Evolutionary conservation across 345 rosid species (phyloP).

Genomic region (Arabidopsis thaliana): TAIR10.1 NC_003071.7:19147001-19147500

Average conservation of each 20-base stretch:
- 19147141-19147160: conserved; percentile 7
- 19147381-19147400: neutral
- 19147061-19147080: neutral
- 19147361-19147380: neutral
- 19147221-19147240: conserved; percentile 25
- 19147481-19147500: neutral
- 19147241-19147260: neutral
- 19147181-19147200: neutral
- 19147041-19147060: neutral
- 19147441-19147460: neutral
- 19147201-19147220: conserved; percentile 8
- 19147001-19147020: neutral
- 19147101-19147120: neutral
- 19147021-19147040: neutral
- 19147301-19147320: conserved; percentile 24
- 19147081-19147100: neutral
- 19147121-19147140: conserved; percentile 5
- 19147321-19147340: neutral
- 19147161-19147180: neutral
- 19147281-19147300: neutral
- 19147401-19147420: neutral
- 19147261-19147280: conserved; percentile 1
- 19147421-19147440: neutral
- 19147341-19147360: neutral
- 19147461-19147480: neutral